These are phyloP conservation scores for Porpolomopsis calyptriformis DNA, from an alignment of 768 basidiomycete species.

Conservation along the genomic window DNA sequence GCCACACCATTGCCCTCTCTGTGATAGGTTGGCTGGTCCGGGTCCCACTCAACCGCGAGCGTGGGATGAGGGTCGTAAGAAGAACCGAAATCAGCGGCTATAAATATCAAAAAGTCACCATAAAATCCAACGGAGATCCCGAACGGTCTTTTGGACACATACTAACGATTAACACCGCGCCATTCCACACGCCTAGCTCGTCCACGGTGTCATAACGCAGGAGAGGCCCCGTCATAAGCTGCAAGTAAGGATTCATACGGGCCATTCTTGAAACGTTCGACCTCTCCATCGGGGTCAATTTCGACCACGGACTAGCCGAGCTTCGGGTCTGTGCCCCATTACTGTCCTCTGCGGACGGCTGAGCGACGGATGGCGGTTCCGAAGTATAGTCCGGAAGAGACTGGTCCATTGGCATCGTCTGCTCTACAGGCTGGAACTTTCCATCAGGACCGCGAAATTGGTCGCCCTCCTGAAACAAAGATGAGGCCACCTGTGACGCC, in stretches of 20 bases:
- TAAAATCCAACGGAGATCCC: background rate
- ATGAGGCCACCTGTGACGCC: constrained; percentile 1
- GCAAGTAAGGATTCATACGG: constrained; percentile 69
- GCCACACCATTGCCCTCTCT: constrained; percentile 6
- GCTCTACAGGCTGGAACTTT: constrained; percentile 42
- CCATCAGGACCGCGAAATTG: constrained; percentile 35
- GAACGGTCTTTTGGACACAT: constrained; percentile 26
- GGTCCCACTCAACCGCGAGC: constrained; percentile 68
- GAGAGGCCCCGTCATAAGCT: constrained; percentile 88
- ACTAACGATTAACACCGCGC: constrained; percentile 84
- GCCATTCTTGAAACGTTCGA: constrained; percentile 47
- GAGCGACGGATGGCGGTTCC: constrained; percentile 32
- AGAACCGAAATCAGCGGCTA: constrained; percentile 72
- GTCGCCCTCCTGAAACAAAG: constrained; percentile 18
- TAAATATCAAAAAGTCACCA: constrained; percentile 2
- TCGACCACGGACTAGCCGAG: constrained; percentile 32
- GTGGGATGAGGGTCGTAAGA: constrained; percentile 65
- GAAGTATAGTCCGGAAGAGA: constrained; percentile 35
- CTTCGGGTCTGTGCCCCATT: constrained; percentile 15
- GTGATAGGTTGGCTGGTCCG: constrained; percentile 25
- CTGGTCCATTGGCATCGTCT: constrained; percentile 52
- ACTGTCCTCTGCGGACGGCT: constrained; percentile 38
- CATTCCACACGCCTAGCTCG: constrained; percentile 70
- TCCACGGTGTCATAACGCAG: constrained; percentile 86
- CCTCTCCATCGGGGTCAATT: constrained; percentile 52